Base-by-base conservation (phyloP, 768 basidiomycete genomes). In the Suillus americanus region DNA sequence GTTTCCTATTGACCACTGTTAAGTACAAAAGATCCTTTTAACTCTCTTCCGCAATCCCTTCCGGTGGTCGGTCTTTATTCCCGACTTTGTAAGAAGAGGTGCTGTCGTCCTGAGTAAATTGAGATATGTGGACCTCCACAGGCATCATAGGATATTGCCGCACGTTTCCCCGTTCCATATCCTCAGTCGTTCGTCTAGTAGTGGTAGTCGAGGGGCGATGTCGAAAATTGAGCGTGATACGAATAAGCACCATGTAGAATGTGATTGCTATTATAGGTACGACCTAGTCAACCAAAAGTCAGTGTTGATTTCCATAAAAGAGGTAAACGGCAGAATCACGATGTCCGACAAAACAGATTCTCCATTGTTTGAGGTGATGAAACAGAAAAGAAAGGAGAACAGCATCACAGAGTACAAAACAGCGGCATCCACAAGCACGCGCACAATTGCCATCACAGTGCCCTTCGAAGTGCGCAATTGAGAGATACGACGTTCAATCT, bases 351-450 rank as follows among this genome's bases (percentile, higher is more conserved):
- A 14, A 51, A 64, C 50, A 41, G 48, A 62, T 30, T 64, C 48
- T 28, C 64, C 64, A 20, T n/a, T 41, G 33, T 1, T 54, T 12
- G 2, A 10, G 20, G 20, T 13, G 20, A 54, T 5, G 40, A 65
- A 65, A 33, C 64, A 62, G 7, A 65, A 23, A 7, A 65, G 61
- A 28, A 51, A 20, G 61, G 53, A 25, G 38, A 65, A 37, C 4
- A 65, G 61, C 38, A 62, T 20, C 20, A 62, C 64, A 14, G 64
- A 62, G 30, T 65, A 62, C 53, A 65, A 23, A 37, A 40, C 45
- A 9, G 51, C 61, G 8, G 64, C 62, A 38, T 65, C 64, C 25
- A 62, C 30, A 28, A 65, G 60, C 12, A 62, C 41, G 23, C 60
- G 64, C 28, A 65, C 20, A n/a, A 65, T 41, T 3, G 50, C 61